phyloP scores from a whole-genome alignment of 2,329 filamentous ascomycete genomes.

The Arthrobotrys musiformis region DNA sequence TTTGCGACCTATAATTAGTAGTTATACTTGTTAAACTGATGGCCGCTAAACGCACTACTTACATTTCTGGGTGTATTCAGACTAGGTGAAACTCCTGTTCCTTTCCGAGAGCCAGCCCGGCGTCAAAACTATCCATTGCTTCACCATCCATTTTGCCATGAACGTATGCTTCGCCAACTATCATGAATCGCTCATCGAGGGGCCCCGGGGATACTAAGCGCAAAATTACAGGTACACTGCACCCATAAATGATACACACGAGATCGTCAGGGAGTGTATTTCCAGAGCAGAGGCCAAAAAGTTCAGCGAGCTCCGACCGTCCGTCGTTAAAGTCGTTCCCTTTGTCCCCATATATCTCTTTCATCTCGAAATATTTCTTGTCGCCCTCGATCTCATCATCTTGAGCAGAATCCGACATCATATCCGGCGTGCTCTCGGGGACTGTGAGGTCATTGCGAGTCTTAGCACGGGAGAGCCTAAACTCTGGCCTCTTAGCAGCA shows the following conservation, averaged over 20 bases:
- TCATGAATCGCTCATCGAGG: conserved; percentile 6
- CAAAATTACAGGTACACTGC: conserved; percentile 58
- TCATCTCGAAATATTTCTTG: not conserved
- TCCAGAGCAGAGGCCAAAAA: conserved; percentile 1
- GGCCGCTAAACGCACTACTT: too few relatives aligned
- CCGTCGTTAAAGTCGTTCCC: not conserved
- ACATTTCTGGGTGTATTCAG: too few relatives aligned
- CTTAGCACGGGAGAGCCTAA: too few relatives aligned
- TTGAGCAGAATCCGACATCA: too few relatives aligned
- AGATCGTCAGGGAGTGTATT: conserved; percentile 39
- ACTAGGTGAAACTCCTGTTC: not conserved
- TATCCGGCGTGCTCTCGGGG: too few relatives aligned
- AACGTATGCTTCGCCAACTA: conserved; percentile 58
- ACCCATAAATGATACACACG: conserved; percentile 59
- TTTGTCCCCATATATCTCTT: not conserved
- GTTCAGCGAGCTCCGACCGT: not conserved
- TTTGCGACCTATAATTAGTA: too few relatives aligned
- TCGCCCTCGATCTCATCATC: too few relatives aligned
- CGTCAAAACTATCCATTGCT: conserved; percentile 24
- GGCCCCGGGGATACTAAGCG: not conserved
- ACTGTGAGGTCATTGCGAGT: too few relatives aligned
- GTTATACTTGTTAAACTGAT: too few relatives aligned
- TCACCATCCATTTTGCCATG: conserved; percentile 59
- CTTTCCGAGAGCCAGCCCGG: not conserved
- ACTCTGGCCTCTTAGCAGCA: too few relatives aligned